Conservation (phyloP, 441 rosid genomes). For the Brassica balearica region DNA sequence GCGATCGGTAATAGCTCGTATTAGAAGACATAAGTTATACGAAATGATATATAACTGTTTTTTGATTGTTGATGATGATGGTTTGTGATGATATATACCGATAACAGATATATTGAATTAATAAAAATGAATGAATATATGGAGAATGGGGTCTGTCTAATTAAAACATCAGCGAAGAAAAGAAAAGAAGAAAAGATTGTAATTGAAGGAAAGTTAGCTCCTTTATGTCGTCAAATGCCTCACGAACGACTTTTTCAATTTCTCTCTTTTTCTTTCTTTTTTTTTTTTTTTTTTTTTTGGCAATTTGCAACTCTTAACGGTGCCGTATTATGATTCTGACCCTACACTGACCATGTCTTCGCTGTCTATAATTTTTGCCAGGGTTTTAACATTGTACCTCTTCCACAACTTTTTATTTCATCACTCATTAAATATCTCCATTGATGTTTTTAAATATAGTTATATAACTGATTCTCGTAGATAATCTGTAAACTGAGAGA, state of each 20-base stretch:
- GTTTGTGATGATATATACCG: constrained; percentile 34
- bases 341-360: constrained; percentile 43
- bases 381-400: constrained; percentile 36
- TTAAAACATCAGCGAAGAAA: constrained; percentile 37
- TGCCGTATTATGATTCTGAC: constrained; percentile 26
- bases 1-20: constrained; percentile 71
- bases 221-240: constrained; percentile 41
- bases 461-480: not conserved
- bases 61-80: constrained; percentile 24
- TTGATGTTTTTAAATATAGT: not conserved
- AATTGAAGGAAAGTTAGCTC: constrained; percentile 43
- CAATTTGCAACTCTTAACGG: constrained; percentile 32
- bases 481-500: not conserved
- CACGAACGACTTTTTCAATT: constrained; percentile 38
- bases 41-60: constrained; percentile 17
- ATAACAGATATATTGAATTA: constrained; percentile 6
- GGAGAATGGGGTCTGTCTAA: constrained; percentile 37
- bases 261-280: not conserved
- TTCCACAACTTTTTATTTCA: constrained; percentile 38
- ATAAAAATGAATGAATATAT: constrained; percentile 36
- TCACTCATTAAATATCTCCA: constrained; percentile 21
- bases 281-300: not conserved
- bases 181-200: constrained; percentile 40
- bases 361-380: constrained; percentile 43
- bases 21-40: constrained; percentile 35